Percentiles rank a stretch among this genome's conserved stretches.
Evolutionary conservation across 2,329 filamentous ascomycete genomes (phyloP).

Genomic region (Monascus ruber): DNA sequence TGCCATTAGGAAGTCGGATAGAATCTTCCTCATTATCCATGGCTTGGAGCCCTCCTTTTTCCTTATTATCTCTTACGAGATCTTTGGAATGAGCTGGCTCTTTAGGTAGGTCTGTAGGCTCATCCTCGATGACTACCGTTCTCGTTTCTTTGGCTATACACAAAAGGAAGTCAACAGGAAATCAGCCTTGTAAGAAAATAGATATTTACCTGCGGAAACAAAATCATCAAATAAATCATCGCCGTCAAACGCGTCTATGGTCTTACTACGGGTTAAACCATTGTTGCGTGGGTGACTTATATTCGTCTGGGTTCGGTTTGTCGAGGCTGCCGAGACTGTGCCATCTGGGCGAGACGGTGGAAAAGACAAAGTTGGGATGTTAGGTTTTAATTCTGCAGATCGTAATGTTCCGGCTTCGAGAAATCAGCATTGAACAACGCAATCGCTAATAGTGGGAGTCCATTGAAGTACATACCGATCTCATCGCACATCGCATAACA

Average conservation of each 20-base stretch:
- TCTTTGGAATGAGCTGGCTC: neutral
- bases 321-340: constrained; percentile 6
- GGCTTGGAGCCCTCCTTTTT: constrained; percentile 3
- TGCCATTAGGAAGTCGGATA: constrained; percentile 53
- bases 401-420: constrained; percentile 44
- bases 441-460: neutral
- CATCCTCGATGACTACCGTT: constrained; percentile 11
- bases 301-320: constrained; percentile 7
- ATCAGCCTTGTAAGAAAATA: too few relatives aligned
- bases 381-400: constrained; percentile 41
- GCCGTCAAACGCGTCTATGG: constrained; percentile 42
- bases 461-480: constrained; percentile 43
- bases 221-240: constrained; percentile 44
- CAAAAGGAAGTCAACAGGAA: neutral
- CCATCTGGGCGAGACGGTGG: constrained; percentile 9
- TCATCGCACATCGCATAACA: constrained; percentile 75
- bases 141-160: constrained; percentile 8
- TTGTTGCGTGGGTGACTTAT: constrained; percentile 8
- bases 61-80: constrained; percentile 1
- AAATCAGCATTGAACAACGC: constrained; percentile 4
- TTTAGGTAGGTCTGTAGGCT: constrained; percentile 2
- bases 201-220: constrained; percentile 27
- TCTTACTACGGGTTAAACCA: constrained; percentile 7
- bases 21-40: constrained; percentile 26
- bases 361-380: constrained; percentile 38